Base-by-base conservation (phyloP, 371 early-diverging fungal species). In the Syncephalastrum monosporum region DNA sequence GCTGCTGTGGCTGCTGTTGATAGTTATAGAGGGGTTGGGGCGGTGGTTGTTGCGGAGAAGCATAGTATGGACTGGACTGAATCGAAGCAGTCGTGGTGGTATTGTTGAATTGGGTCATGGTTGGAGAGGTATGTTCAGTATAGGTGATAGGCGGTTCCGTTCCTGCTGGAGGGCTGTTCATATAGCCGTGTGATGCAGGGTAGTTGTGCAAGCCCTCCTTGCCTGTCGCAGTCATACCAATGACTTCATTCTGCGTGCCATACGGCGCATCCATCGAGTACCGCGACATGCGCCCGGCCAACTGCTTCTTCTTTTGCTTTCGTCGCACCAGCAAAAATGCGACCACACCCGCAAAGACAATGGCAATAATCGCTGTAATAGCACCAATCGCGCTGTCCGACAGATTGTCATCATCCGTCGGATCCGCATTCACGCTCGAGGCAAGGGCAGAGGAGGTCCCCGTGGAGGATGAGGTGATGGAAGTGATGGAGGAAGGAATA, bases 381-480 rank as follows among this genome's bases (percentile, higher is more conserved):
- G 58, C 66, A 12, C 61, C 66, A 51, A 66, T 61, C 16, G 55
- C 58, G 41, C 66, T 56, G 7, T 56, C 56, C 12, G 58, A 60
- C 2, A 65, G 14, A 42, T 46, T 55, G 19, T 45, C 42, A 21
- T 17, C 43, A 12, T 47, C 38, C 0, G 24, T 38, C 23, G 42
- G 54, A 5, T 46, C 19, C 5, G 21, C 46, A 33, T 33, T 8
- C 38, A 33, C 38, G 38, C 38, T 33, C 38, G 38, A 33, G 12
- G 42, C 52, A 8, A 54, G 25, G 13, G 42, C 12, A 7, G 49
- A 43, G 6, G 33, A 21, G 23, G 47, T 45, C 23, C 4, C 33
- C 13, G 44, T 33, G 12, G 52, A 17, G 3, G 63, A 55, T 19
- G 54, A 33, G 15, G 41, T 8, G 8, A 17, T 48, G 14, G 55